Percentiles rank a stretch among this genome's conserved stretches.
phyloP scores from a whole-genome alignment of 257 asterid species.

The Vinca minor region DNA sequence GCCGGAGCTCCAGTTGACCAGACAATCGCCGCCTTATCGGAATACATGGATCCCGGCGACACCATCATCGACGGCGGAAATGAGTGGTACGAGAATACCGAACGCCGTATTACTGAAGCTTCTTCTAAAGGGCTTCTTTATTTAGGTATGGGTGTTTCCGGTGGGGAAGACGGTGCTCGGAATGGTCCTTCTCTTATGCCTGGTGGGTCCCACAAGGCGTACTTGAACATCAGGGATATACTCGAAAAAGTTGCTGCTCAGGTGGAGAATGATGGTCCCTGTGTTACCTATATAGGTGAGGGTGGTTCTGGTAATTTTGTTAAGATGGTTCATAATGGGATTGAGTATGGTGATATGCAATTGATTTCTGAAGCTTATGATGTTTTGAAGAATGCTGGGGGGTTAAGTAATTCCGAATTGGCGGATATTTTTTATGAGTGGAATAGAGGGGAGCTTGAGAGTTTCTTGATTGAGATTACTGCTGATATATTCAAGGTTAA shows the following conservation, averaged over 20 bases:
- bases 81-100: slow-evolving; percentile 96
- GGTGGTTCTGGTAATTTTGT: slow-evolving; percentile 92
- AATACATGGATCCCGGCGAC: slow-evolving; percentile 85
- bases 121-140: slow-evolving; percentile 48
- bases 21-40: slow-evolving; percentile 61
- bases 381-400: slow-evolving; percentile 68
- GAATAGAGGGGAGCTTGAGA: slow-evolving; percentile 82
- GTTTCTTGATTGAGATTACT: slow-evolving; percentile 78
- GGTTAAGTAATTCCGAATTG: slow-evolving; percentile 51
- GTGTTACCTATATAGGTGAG: slow-evolving; percentile 81
- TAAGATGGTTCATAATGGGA: slow-evolving; percentile 89
- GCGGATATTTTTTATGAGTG: slow-evolving; percentile 69
- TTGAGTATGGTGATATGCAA: slow-evolving; percentile 95
- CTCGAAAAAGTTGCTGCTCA: slow-evolving; percentile 80
- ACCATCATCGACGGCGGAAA: slow-evolving; percentile 87
- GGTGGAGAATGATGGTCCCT: slow-evolving; percentile 92
- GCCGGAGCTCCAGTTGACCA: slow-evolving; percentile 94
- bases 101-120: slow-evolving; percentile 56
- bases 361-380: slow-evolving; percentile 81
- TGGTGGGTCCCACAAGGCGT: slow-evolving; percentile 74
- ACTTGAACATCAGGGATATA: slow-evolving; percentile 48
- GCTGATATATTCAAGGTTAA: slow-evolving; percentile 65
- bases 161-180: slow-evolving; percentile 89
- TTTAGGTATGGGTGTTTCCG: slow-evolving; percentile 92
- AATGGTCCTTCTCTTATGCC: slow-evolving; percentile 88